Percentiles rank a stretch among this genome's conserved stretches.
phyloP scores from a whole-genome alignment of 129 eudicot genomes.

The Escallonia herrerae region DNA sequence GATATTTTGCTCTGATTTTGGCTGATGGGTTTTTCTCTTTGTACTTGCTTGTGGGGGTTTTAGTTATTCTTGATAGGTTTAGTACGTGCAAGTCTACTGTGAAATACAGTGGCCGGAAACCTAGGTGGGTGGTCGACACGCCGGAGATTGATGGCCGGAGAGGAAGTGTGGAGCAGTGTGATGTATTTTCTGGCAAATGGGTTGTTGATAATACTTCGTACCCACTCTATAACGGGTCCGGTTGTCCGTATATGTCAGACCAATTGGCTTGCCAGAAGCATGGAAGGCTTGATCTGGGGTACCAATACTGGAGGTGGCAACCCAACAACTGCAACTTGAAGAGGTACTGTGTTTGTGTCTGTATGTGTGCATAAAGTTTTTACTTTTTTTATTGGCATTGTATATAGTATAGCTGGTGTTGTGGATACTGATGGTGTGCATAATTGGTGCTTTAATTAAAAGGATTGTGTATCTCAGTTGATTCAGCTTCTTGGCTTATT shows the following conservation, averaged over 20 bases:
- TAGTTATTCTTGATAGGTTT: conserved; percentile 63
- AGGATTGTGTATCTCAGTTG: not conserved
- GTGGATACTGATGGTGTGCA: no score
- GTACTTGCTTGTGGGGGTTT: conserved; percentile 4
- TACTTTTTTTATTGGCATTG: no score
- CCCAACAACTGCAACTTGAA: conserved; percentile 73
- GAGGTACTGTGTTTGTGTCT: conserved; percentile 44
- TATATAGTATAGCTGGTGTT: no score
- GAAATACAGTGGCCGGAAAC: not conserved
- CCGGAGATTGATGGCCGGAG: not conserved
- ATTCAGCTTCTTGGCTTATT: conserved; percentile 14
- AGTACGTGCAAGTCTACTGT: not conserved
- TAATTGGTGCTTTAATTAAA: no score
- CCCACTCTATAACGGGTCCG: conserved; percentile 69
- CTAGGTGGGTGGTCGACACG: not conserved
- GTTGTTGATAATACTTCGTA: conserved; percentile 63
- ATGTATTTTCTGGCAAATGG: conserved; percentile 90
- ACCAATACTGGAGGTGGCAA: no score
- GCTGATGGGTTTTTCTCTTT: not conserved
- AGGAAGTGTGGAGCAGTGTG: not conserved
- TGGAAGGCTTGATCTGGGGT: conserved; percentile 69
- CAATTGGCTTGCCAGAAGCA: conserved; percentile 94
- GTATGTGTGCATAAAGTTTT: no score
- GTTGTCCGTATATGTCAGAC: conserved; percentile 90
- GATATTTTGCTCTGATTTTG: not conserved